Base-by-base conservation (phyloP, 2,329 filamentous ascomycete genomes). In the Aspergillus viridinutans region DNA sequence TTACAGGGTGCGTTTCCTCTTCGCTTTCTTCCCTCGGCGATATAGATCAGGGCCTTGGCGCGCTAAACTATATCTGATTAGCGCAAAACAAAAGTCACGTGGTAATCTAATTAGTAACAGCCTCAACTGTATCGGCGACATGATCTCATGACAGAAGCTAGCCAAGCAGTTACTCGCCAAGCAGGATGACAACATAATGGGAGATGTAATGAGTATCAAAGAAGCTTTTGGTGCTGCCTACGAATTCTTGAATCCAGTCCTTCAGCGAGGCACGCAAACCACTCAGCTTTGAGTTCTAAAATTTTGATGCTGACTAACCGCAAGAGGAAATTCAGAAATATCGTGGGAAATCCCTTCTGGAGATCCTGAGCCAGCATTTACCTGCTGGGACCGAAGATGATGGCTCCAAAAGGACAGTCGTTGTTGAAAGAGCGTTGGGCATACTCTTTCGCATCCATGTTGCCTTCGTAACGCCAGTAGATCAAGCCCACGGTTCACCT, bases 271-370 rank as follows among this genome's bases (percentile, higher is more conserved):
- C 71, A 76, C 61, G 74, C 61, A 59, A 56, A 60, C 61, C 43
- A 47, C 50, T 64, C 55, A 62, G 51, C 55, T n/a, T n/a, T n/a
- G n/a, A n/a, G n/a, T 5, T 25, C 5, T 25, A 1, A 35, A 54
- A 53, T 23, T 50, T 42, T 23, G 45, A 60, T 59, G 67, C 73
- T 76, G 67, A 75, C 67, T 25, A 38, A 47, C 38, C 21, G 51
- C n/a, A 68, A 77, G 75, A 74, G 61, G 69, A 75, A 64, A 68
- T 75, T 49, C 68, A 72, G 56, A 73, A 71, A 51, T 66, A 61
- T 26, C 69, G 67, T 32, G 73, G 71, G 14, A 57, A 62, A 42
- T 74, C 73, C 29, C 56, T 77, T 8, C 52, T 77, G 21, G 69
- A 72, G 12, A 72, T 73, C 6, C 57, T 77, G 26, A 62, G 59